Evolutionary conservation across 2,329 filamentous ascomycete genomes (phyloP), one percentile per base, ranked within the genome.

Genomic region (Coleophoma eucalyptorum): DNA sequence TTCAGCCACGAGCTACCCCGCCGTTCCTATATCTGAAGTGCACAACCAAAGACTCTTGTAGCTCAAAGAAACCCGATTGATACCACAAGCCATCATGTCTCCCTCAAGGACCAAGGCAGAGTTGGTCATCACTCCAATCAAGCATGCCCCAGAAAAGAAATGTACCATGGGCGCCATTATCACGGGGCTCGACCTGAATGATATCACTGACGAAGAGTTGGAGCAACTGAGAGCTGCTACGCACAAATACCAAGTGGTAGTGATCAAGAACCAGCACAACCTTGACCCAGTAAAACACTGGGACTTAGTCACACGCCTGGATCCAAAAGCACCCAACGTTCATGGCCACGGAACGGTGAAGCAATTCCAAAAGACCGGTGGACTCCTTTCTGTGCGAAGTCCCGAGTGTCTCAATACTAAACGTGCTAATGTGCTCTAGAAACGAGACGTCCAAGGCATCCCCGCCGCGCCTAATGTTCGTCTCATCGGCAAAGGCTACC

Each of bases 401-500:
- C 26, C 26, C 2, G 26, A 26, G 6, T 8, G 26, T 26, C 26
- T 26, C 26, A 5, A 8, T 26, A 26, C 3, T 6, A 26, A 26
- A 8, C 26, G 10, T 26, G 26, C 26, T 26, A 26, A 26, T 8
- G 2, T 26, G 26, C 26, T 26, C 58, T 62, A 64, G 61, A 50
- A 58, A 18, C 61, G 66, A 34, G 62, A 69, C 16, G 66, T 68
- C 16, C 47, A 64, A 40, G 67, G 66, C 4, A 69, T 75, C 18
- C 72, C 72, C 2, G 67, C 67, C 3, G 72, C 69, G 5, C 71
- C 72, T 34, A 73, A 74, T 49, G 67, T 76, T 7, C 68, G 71
- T 15, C 58, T 75, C 3, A 70, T 75, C 38, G 73, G 72, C 15
- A 75, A 75, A 53, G 72, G 72, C 0, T 70, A 67, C 55, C 72